These are phyloP conservation scores for Xylogone sp. DNA, from an alignment of 2,329 filamentous ascomycete genomes.

Conservation along the genomic window DNA sequence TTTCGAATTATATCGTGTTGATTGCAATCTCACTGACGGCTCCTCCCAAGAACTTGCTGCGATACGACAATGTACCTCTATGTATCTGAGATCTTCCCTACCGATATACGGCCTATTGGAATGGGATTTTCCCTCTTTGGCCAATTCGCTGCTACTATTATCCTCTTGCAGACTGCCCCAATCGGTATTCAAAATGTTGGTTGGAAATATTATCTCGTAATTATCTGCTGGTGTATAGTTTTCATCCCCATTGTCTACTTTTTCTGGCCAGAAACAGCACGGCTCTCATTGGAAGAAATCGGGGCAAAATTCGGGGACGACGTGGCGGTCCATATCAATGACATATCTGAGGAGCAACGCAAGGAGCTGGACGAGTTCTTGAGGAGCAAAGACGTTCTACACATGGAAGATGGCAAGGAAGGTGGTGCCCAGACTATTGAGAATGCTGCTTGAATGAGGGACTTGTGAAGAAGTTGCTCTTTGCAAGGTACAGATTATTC, in stretches of 20 bases:
- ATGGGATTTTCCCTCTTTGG: constrained; percentile 49
- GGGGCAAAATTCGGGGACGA: constrained; percentile 45
- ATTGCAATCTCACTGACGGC: too few species aligned
- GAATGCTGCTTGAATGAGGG: neutral
- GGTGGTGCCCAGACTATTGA: neutral
- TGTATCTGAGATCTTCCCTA: constrained; percentile 37
- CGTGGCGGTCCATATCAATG: constrained; percentile 41
- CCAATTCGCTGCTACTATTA: constrained; percentile 42
- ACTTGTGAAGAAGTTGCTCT: too few species aligned
- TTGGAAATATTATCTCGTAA: constrained; percentile 48
- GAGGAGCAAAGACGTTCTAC: neutral
- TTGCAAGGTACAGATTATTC: too few species aligned
- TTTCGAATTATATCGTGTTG: too few species aligned
- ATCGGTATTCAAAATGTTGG: constrained; percentile 39
- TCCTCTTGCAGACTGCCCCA: constrained; percentile 43
- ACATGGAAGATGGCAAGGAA: neutral
- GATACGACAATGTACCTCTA: constrained; percentile 38
- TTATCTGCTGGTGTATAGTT: constrained; percentile 39
- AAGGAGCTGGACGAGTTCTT: constrained; percentile 15
- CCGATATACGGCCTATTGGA: constrained; percentile 46
- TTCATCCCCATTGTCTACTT: constrained; percentile 40
- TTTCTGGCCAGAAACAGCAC: constrained; percentile 39
- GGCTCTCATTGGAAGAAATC: constrained; percentile 41
- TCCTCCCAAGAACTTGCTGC: constrained; percentile 31
- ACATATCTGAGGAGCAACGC: constrained; percentile 37